These are phyloP conservation scores for Citrullus amarus DNA, from an alignment of 306 rosid genomes.

Conservation along the genomic window DNA sequence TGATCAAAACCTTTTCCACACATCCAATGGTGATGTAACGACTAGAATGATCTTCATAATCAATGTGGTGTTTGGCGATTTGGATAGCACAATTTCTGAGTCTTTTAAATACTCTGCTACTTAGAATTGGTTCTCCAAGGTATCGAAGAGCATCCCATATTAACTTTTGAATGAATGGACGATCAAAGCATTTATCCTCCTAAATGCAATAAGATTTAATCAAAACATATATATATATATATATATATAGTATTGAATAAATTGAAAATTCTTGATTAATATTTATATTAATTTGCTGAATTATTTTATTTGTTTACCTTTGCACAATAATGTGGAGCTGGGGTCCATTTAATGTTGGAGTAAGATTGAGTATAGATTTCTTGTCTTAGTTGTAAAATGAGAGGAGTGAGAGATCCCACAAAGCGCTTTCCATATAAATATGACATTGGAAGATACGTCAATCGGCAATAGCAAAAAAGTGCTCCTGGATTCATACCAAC, in stretches of 20 bases:
- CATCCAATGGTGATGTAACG: not conserved
- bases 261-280: too few relatives aligned
- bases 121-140: constrained; percentile 19
- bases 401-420: constrained; percentile 33
- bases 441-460: constrained; percentile 54
- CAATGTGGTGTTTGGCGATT: constrained; percentile 15
- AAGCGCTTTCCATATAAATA: constrained; percentile 49
- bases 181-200: not conserved
- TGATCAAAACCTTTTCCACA: not conserved
- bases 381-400: constrained; percentile 25
- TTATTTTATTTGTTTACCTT: constrained; percentile 12
- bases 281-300: too few relatives aligned
- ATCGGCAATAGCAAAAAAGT: constrained; percentile 37
- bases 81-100: constrained; percentile 23
- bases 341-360: constrained; percentile 32
- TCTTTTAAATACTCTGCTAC: constrained; percentile 18
- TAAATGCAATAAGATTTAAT: not conserved
- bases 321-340: constrained; percentile 29
- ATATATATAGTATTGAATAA: too few relatives aligned
- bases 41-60: constrained; percentile 16
- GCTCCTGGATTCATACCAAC: constrained; percentile 10
- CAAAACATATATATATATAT: too few relatives aligned
- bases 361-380: constrained; percentile 35
- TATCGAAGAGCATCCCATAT: constrained; percentile 26
- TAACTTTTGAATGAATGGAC: constrained; percentile 16